Percentiles rank a stretch among this genome's conserved stretches.
phyloP scores from a whole-genome alignment of 169 alveolate genomes.

The Plasmodium cynomolgi region DNA sequence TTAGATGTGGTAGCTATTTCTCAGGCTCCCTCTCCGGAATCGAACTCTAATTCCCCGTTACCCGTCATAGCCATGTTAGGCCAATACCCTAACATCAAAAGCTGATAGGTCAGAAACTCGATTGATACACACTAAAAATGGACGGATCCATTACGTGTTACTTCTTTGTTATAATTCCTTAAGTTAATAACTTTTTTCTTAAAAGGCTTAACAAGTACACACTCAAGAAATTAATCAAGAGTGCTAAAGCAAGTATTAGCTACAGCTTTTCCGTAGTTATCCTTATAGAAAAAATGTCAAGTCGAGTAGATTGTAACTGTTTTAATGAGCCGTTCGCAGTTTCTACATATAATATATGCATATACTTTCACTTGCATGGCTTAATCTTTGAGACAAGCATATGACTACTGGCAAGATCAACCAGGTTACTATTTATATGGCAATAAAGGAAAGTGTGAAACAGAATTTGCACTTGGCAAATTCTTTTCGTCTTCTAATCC shows the following conservation, averaged over 20 bases:
- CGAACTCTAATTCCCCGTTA: constrained; percentile 96
- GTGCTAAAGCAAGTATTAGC: constrained; percentile 62
- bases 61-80: constrained; percentile 95
- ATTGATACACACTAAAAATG: constrained; percentile 64
- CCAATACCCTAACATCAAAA: constrained; percentile 93
- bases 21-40: constrained; percentile 97
- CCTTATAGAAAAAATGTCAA: too few species aligned
- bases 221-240: not conserved
- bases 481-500: too few species aligned
- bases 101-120: constrained; percentile 78
- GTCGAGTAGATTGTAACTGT: constrained; percentile 83
- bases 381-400: constrained; percentile 96
- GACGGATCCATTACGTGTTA: constrained; percentile 71
- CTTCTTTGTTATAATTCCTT: constrained; percentile 71
- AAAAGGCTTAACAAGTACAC: constrained; percentile 36
- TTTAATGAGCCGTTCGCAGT: constrained; percentile 89
- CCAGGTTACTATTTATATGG: constrained; percentile 96
- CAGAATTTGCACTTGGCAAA: too few species aligned
- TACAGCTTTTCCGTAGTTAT: constrained; percentile 76
- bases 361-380: constrained; percentile 95
- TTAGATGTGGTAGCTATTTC: constrained; percentile 93
- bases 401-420: constrained; percentile 98
- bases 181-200: constrained; percentile 36
- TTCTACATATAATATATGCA: constrained; percentile 79
- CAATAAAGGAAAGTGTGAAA: too few species aligned